These are phyloP conservation scores for Paramecium biaurelia DNA, from an alignment of 73 alveolate genomes.

Conservation along the genomic window DNA sequence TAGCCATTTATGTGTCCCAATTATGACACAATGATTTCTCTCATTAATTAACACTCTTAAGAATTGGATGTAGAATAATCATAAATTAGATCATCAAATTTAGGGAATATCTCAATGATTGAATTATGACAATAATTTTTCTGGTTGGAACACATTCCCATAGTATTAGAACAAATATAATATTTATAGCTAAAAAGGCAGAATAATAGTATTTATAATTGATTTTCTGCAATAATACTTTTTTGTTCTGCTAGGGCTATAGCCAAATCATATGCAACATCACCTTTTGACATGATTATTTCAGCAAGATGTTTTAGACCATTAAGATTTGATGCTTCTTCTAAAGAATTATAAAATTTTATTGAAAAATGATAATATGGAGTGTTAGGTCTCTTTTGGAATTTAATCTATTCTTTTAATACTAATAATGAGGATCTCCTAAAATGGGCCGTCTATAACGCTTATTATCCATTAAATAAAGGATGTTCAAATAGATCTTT, in stretches of 20 bases:
- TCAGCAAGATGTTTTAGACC: background rate
- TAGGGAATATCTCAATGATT: background rate
- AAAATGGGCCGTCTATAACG: background rate
- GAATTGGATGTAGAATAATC: background rate
- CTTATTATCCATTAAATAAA: background rate
- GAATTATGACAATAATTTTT: background rate
- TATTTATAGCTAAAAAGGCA: background rate
- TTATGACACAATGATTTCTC: background rate
- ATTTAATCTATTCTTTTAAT: background rate
- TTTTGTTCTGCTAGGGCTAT: background rate
- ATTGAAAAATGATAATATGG: constrained; percentile 4
- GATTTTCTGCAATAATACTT: background rate
- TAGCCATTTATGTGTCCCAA: background rate
- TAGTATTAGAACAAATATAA: background rate
- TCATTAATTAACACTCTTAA: background rate
- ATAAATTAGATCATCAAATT: background rate
- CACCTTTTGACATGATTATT: background rate
- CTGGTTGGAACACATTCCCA: background rate
- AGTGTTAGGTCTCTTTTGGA: background rate
- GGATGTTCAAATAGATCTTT: background rate
- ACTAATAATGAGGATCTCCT: background rate
- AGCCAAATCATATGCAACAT: constrained; percentile 11
- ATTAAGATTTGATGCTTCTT: background rate
- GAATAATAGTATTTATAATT: background rate
- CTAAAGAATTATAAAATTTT: background rate